A percentile compares a stretch with the other conserved stretches of the same genome.
These are phyloP conservation scores for Thermochaetoides dissita DNA, from an alignment of 2,329 filamentous ascomycete genomes.

Conservation along the genomic window DNA sequence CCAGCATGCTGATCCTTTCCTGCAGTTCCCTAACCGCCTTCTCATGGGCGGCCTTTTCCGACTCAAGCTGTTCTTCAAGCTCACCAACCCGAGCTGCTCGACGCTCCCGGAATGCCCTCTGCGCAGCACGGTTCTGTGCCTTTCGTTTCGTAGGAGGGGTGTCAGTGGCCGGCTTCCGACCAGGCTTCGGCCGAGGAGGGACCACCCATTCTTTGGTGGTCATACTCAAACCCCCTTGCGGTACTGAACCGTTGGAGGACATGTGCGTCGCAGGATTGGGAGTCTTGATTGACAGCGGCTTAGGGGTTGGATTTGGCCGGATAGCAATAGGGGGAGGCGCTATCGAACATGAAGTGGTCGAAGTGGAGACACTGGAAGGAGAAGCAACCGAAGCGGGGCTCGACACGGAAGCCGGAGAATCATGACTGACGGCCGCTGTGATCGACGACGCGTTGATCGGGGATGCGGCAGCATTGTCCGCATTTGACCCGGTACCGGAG, in stretches of 20 bases:
- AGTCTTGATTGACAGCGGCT: slow-evolving; percentile 5
- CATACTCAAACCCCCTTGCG: slow-evolving; percentile 34
- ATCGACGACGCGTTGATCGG: slow-evolving; percentile 5
- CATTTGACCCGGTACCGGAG: not conserved
- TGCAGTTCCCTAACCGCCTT: slow-evolving; percentile 43
- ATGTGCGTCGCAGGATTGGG: slow-evolving; percentile 34
- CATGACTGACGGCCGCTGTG: slow-evolving; percentile 6
- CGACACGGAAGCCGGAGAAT: slow-evolving; percentile 9
- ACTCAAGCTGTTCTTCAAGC: slow-evolving; percentile 52
- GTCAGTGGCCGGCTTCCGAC: slow-evolving; percentile 84
- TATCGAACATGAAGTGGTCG: slow-evolving; percentile 9
- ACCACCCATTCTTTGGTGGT: slow-evolving; percentile 79
- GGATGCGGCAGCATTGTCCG: not conserved
- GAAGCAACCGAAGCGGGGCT: slow-evolving; percentile 15
- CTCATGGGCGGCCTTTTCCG: slow-evolving; percentile 42
- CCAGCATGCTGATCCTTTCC: slow-evolving; percentile 44
- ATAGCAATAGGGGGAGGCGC: slow-evolving; percentile 15
- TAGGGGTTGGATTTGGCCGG: slow-evolving; percentile 13
- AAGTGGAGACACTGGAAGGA: slow-evolving; percentile 12
- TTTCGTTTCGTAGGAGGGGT: slow-evolving; percentile 88
- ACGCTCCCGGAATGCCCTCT: slow-evolving; percentile 78
- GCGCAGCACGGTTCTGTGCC: slow-evolving; percentile 84
- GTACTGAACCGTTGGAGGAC: slow-evolving; percentile 27
- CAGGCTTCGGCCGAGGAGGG: slow-evolving; percentile 73
- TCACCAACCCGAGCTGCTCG: slow-evolving; percentile 73